A percentile compares a stretch with the other conserved stretches of the same genome.
Conservation (phyloP, 2,329 filamentous ascomycete genomes). For the Trichoderma sp. region DNA sequence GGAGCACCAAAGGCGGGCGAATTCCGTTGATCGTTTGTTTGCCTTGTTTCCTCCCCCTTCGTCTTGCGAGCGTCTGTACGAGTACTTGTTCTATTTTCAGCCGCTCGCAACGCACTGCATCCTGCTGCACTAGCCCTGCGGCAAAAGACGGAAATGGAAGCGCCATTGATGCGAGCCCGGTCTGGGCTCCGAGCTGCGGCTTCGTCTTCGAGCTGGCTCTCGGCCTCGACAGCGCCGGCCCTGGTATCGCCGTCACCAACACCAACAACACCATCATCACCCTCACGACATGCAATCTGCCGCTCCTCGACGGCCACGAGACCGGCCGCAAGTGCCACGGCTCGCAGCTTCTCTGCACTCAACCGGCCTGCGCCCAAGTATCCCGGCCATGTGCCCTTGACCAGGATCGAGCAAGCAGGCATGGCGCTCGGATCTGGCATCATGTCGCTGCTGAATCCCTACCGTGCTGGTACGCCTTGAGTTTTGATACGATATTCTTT, state of each 20-base stretch:
- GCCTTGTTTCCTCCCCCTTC: background rate
- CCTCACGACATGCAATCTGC: slow-evolving; percentile 17
- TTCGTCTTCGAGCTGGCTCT: background rate
- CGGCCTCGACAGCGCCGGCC: background rate
- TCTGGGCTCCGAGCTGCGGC: slow-evolving; percentile 5
- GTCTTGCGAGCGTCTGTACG: background rate
- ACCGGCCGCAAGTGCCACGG: background rate
- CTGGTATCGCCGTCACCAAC: background rate
- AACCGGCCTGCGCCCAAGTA: slow-evolving; percentile 85
- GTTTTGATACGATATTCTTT: slow-evolving; percentile 8
- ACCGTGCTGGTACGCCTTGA: slow-evolving; percentile 62
- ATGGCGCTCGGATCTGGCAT: slow-evolving; percentile 65
- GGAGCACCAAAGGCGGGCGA: background rate
- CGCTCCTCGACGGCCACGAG: slow-evolving; percentile 21
- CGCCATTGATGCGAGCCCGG: slow-evolving; percentile 2
- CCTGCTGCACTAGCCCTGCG: background rate
- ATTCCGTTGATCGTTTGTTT: background rate
- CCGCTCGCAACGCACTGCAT: slow-evolving; percentile 11
- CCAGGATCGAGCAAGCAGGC: slow-evolving; percentile 68
- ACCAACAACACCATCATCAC: background rate
- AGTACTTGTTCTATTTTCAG: background rate
- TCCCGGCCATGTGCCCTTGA: slow-evolving; percentile 88
- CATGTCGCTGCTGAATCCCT: slow-evolving; percentile 67
- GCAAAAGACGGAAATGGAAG: slow-evolving; percentile 12
- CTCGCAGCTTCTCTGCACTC: slow-evolving; percentile 68